Evolutionary conservation across 768 basidiomycete genomes (phyloP).

Genomic region (Termitomyces sp.): DNA sequence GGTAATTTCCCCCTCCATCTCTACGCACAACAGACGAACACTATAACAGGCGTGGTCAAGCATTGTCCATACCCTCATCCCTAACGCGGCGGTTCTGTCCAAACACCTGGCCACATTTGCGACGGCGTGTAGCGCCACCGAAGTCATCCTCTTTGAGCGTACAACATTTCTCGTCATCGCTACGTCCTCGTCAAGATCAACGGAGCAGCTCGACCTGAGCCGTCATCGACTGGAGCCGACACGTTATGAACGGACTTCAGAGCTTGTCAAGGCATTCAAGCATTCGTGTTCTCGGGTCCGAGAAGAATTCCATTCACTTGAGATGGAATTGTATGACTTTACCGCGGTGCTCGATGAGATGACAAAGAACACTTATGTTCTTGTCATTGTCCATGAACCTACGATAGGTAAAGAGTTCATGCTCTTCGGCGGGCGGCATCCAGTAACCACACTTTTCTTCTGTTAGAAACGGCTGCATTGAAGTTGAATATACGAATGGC

Average conservation of each 20-base stretch:
- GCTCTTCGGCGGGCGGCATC: neutral
- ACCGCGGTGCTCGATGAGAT: constrained; percentile 89
- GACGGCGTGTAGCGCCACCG: constrained; percentile 81
- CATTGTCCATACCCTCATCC: constrained; percentile 94
- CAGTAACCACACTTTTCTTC: neutral
- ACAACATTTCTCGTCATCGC: constrained; percentile 98
- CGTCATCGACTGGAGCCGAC: constrained; percentile 53
- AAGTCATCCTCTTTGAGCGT: constrained; percentile 94
- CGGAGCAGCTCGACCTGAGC: constrained; percentile 22
- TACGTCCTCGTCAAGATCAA: constrained; percentile 41
- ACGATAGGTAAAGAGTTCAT: constrained; percentile 57
- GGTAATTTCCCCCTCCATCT: constrained; percentile 32
- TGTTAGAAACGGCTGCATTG: constrained; percentile 80
- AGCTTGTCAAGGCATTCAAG: constrained; percentile 95
- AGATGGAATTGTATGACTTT: constrained; percentile 82
- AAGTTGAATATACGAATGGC: constrained; percentile 86
- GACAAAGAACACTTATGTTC: constrained; percentile 89
- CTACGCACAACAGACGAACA: neutral
- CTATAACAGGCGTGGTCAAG: constrained; percentile 86
- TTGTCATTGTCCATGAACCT: constrained; percentile 86
- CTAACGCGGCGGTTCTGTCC: constrained; percentile 86
- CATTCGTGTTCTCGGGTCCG: constrained; percentile 81
- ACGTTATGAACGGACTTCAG: constrained; percentile 83
- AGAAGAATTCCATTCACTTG: constrained; percentile 80
- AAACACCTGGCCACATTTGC: constrained; percentile 86